phyloP scores from a whole-genome alignment of 768 basidiomycete species.

The Suillus weaverae region DNA sequence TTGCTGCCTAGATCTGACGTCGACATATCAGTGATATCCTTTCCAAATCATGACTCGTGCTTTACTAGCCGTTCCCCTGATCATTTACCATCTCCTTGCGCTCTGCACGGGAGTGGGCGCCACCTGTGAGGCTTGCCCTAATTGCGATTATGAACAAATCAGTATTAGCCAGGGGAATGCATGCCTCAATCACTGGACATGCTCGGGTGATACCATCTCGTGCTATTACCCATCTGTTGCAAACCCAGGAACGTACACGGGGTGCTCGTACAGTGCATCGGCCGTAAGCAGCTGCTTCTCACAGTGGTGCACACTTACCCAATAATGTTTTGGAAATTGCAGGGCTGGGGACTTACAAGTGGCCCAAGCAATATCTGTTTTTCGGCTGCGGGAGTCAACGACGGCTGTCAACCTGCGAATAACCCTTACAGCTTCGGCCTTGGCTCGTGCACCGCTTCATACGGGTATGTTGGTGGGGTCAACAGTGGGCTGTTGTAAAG shows the following conservation, averaged over 20 bases:
- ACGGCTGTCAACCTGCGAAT: no score
- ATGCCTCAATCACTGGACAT: constrained; percentile 1
- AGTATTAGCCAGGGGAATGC: not conserved
- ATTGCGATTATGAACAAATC: not conserved
- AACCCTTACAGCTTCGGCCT: no score
- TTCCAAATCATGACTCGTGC: not conserved
- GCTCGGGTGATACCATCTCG: not conserved
- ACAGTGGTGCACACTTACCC: not conserved
- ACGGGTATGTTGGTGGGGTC: no score
- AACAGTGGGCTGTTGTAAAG: no score
- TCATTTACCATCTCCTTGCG: not conserved
- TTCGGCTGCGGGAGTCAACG: no score
- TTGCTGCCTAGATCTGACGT: not conserved
- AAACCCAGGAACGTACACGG: not conserved
- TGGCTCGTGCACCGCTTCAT: no score
- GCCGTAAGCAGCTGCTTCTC: not conserved
- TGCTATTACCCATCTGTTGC: not conserved
- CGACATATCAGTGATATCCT: not conserved
- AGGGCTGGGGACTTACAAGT: no score
- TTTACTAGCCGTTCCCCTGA: not conserved
- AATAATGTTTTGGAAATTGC: no score
- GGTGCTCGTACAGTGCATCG: not conserved
- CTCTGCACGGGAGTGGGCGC: not conserved
- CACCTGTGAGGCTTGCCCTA: not conserved
- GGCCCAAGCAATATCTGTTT: no score